Percentiles rank a stretch among this genome's conserved stretches.
Evolutionary conservation across 2,329 filamentous ascomycete species (phyloP).

Genomic region (Ceratocystis lukuohia): DNA sequence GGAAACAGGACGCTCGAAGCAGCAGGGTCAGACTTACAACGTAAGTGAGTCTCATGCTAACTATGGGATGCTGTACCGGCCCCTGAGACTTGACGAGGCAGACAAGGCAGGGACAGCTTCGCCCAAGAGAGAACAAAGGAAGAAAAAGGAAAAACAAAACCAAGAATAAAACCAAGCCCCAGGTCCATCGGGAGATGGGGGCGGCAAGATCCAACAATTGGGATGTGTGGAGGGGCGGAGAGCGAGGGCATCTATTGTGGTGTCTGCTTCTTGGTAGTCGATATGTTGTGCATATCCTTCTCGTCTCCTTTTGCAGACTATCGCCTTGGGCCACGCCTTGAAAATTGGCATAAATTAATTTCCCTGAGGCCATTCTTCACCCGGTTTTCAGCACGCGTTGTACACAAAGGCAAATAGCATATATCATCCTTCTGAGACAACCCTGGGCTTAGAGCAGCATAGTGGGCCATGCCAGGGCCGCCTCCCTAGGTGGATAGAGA

Average conservation of each 20-base stretch:
- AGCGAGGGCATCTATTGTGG: neutral
- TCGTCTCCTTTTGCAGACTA: neutral
- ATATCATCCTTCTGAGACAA: neutral
- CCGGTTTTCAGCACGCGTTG: conserved; percentile 3
- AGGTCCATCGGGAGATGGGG: too few species aligned
- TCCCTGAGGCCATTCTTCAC: too few species aligned
- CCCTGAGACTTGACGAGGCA: conserved; percentile 12
- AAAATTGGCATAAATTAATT: too few species aligned
- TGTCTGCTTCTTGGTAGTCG: neutral
- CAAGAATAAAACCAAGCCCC: neutral
- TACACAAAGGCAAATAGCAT: neutral
- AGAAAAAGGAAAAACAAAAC: conserved; percentile 21
- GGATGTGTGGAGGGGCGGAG: too few species aligned
- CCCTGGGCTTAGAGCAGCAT: neutral
- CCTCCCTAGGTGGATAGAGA: too few species aligned
- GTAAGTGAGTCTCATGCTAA: too few species aligned
- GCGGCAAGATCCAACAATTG: too few species aligned
- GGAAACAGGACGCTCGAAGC: too few species aligned
- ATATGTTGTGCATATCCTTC: neutral
- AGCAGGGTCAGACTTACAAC: too few species aligned
- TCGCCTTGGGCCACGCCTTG: neutral
- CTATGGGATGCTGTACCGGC: neutral
- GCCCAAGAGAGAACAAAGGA: conserved; percentile 20
- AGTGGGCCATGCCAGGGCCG: neutral
- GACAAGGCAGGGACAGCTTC: conserved; percentile 19